Evolutionary conservation across 2,329 filamentous ascomycete genomes (phyloP).

Genomic region (Colletotrichum gigasporum): DNA sequence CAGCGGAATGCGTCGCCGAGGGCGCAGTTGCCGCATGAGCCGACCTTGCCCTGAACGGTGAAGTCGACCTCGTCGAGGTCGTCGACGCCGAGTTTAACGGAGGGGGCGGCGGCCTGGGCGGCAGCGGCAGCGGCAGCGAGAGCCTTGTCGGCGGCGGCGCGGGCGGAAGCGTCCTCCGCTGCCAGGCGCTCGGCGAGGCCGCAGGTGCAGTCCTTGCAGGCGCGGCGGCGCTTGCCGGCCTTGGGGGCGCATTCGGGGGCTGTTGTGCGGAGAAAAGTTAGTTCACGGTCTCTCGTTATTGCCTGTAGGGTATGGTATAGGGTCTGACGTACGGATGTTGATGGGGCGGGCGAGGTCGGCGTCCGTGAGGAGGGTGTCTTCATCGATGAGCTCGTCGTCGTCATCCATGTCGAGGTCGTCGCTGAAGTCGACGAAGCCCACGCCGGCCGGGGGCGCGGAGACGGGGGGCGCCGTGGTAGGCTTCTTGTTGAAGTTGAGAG

Average conservation of each 20-base stretch:
- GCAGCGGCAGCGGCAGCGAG: constrained; percentile 77
- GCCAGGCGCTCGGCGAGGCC: constrained; percentile 79
- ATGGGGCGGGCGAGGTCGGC: constrained; percentile 83
- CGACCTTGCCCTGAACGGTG: constrained; percentile 95
- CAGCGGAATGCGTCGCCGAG: constrained; percentile 90
- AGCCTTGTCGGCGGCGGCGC: constrained; percentile 71
- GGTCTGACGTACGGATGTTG: constrained; percentile 75
- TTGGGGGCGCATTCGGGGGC: constrained; percentile 90
- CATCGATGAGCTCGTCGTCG: constrained; percentile 90
- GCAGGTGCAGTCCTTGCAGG: constrained; percentile 89
- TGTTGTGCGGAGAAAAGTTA: constrained; percentile 42
- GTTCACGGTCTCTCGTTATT: background rate
- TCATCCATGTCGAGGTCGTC: constrained; percentile 63
- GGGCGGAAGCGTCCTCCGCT: constrained; percentile 66
- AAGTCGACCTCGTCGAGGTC: constrained; percentile 95
- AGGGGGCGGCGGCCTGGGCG: constrained; percentile 52
- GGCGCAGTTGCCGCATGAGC: constrained; percentile 93
- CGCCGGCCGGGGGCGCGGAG: constrained; percentile 57
- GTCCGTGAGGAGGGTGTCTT: constrained; percentile 85
- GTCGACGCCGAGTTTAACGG: constrained; percentile 72
- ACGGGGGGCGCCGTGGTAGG: constrained; percentile 53
- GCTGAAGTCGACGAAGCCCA: constrained; percentile 75
- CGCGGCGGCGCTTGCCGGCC: constrained; percentile 83
- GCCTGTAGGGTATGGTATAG: background rate
- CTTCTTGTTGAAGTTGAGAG: constrained; percentile 44